These are phyloP conservation scores for Pisolithus tinctorius DNA, from an alignment of 768 basidiomycete species.

Conservation along the genomic window DNA sequence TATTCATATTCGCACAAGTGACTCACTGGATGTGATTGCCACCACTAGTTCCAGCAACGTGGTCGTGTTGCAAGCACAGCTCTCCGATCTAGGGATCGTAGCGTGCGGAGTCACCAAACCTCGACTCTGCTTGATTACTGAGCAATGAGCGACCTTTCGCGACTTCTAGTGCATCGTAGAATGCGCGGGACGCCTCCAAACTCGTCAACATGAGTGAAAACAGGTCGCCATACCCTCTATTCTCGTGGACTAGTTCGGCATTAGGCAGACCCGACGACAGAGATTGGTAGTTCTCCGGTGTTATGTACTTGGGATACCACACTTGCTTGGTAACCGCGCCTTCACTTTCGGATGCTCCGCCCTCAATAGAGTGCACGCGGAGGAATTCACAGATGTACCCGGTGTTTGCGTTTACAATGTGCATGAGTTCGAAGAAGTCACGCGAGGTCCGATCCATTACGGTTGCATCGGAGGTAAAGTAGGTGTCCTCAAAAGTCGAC, in stretches of 20 bases:
- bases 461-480: constrained; percentile 87
- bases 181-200: constrained; percentile 59
- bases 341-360: no score
- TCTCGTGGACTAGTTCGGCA: neutral
- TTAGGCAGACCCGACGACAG: constrained; percentile 42
- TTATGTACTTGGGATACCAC: constrained; percentile 83
- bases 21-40: no score
- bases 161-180: constrained; percentile 78
- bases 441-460: constrained; percentile 98
- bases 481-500: constrained; percentile 70
- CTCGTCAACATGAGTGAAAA: no score
- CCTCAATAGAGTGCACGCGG: constrained; percentile 45
- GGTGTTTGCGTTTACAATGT: constrained; percentile 71
- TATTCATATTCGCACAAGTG: no score
- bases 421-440: constrained; percentile 74
- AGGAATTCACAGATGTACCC: constrained; percentile 79
- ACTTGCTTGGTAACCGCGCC: constrained; percentile 62
- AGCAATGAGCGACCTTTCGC: no score
- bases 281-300: constrained; percentile 63
- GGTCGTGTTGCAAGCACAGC: no score
- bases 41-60: no score
- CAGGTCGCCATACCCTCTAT: constrained; percentile 70
- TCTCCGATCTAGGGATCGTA: no score
- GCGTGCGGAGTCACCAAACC: no score
- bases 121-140: no score